Percentiles rank a stretch among this genome's conserved stretches.
Conservation (phyloP, 345 rosid species). For the Gossypium sturtianum region DNA sequence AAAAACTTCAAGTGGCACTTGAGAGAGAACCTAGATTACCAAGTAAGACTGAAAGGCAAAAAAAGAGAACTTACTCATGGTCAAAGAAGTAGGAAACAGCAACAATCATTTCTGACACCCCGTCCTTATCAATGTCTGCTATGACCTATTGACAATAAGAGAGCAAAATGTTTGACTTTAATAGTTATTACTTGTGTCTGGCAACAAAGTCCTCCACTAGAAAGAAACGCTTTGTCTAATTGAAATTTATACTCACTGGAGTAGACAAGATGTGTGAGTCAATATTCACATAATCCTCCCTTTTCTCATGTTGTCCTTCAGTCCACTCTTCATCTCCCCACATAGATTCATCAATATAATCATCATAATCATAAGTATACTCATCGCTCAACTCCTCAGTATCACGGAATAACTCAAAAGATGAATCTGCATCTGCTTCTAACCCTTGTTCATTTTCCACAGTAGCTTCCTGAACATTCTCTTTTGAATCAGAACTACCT, state of each 20-base stretch:
- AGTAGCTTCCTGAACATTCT: constrained; percentile 49
- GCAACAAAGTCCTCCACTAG: background rate
- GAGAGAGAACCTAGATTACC: background rate
- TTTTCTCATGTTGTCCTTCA: constrained; percentile 72
- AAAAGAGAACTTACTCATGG: constrained; percentile 67
- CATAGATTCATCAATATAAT: constrained; percentile 74
- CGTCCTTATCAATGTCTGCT: constrained; percentile 97
- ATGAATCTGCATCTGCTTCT: constrained; percentile 87
- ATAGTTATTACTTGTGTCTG: background rate
- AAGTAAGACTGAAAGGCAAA: background rate
- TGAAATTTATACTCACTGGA: constrained; percentile 62
- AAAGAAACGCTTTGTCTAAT: constrained; percentile 6
- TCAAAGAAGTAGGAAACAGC: constrained; percentile 97
- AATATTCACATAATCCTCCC: constrained; percentile 86
- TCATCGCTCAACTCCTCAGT: constrained; percentile 88
- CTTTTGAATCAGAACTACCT: constrained; percentile 45
- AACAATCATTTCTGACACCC: constrained; percentile 86
- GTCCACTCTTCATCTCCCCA: constrained; percentile 99
- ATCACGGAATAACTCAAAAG: constrained; percentile 89
- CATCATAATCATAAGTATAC: constrained; percentile 88
- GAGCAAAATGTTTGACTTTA: background rate
- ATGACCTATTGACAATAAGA: constrained; percentile 54
- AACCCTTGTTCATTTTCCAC: constrained; percentile 75
- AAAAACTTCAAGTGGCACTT: background rate
- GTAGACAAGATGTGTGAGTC: constrained; percentile 92